Evolutionary conservation across 2,329 filamentous ascomycete species (phyloP).

Genomic region (Trichoderma koningiopsis): DNA sequence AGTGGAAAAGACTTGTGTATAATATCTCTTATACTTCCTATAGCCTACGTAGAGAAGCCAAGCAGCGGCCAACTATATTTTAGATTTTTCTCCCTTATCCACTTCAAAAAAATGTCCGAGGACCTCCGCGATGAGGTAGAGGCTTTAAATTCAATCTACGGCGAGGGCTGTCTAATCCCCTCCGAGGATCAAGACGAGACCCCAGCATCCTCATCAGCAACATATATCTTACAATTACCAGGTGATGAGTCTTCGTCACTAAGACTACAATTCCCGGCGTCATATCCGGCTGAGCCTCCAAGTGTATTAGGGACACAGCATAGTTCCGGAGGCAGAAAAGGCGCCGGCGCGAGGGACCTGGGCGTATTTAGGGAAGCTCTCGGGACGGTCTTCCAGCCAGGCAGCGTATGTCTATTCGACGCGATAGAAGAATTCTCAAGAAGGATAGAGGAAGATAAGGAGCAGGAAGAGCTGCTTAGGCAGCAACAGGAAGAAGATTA

Average conservation of each 20-base stretch:
- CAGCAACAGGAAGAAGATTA: conserved; percentile 29
- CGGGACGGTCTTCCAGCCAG: conserved; percentile 67
- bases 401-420: conserved; percentile 85
- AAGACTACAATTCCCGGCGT: conserved; percentile 66
- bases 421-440: conserved; percentile 74
- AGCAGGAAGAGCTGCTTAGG: conserved; percentile 31
- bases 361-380: conserved; percentile 69
- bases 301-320: conserved; percentile 78
- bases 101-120: conserved; percentile 50
- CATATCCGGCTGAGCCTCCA: conserved; percentile 77
- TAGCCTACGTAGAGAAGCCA: not conserved
- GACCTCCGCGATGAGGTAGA: conserved; percentile 73
- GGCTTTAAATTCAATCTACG: conserved; percentile 84
- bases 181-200: conserved; percentile 36
- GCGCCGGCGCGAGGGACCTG: conserved; percentile 72
- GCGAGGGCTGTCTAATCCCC: conserved; percentile 61
- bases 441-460: conserved; percentile 39
- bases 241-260: conserved; percentile 60
- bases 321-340: conserved; percentile 71
- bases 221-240: conserved; percentile 68
- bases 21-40: not conserved
- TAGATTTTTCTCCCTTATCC: not conserved
- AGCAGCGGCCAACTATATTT: not conserved
- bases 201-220: conserved; percentile 20
- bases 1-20: not conserved